These are phyloP conservation scores for Saturnispora diversa DNA, from an alignment of 805 yeast species.

Conservation along the genomic window DNA sequence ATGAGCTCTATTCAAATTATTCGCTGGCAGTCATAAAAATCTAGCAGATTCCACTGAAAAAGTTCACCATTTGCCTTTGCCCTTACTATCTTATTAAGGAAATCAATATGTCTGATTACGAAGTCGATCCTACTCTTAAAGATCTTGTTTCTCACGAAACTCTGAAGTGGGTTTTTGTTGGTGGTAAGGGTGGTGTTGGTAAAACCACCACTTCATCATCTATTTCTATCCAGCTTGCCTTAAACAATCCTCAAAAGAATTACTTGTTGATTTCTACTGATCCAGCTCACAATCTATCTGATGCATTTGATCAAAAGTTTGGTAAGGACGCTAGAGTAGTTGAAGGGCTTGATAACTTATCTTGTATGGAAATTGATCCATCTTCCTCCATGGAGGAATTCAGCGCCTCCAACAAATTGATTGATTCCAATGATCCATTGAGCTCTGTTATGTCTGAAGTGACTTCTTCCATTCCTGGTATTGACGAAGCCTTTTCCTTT, in stretches of 20 bases:
- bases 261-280: conserved; percentile 91
- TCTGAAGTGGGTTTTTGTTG: conserved; percentile 94
- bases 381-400: conserved; percentile 88
- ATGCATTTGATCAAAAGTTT: conserved; percentile 97
- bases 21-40: too few species aligned
- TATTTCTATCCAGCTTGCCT: conserved; percentile 87
- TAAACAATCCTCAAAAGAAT: conserved; percentile 67
- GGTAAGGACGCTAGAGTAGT: conserved; percentile 95
- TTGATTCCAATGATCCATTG: conserved; percentile 56
- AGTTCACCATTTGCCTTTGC: not conserved
- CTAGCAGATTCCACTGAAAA: conserved; percentile 1
- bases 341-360: conserved; percentile 77
- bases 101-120: conserved; percentile 38
- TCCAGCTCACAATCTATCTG: conserved; percentile 96
- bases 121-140: conserved; percentile 63
- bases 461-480: conserved; percentile 95
- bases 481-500: conserved; percentile 95
- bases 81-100: conserved; percentile 38
- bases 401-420: conserved; percentile 29
- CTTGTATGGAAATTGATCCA: conserved; percentile 99
- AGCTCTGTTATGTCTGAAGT: conserved; percentile 76
- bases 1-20: not conserved
- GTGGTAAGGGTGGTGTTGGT: conserved; percentile 99
- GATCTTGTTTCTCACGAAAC: conserved; percentile 56
- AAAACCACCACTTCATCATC: conserved; percentile 97